A percentile compares a stretch with the other conserved stretches of the same genome.
Conservation (phyloP, 2,329 filamentous ascomycete species). For the Pseudogymnoascus sp. region DNA sequence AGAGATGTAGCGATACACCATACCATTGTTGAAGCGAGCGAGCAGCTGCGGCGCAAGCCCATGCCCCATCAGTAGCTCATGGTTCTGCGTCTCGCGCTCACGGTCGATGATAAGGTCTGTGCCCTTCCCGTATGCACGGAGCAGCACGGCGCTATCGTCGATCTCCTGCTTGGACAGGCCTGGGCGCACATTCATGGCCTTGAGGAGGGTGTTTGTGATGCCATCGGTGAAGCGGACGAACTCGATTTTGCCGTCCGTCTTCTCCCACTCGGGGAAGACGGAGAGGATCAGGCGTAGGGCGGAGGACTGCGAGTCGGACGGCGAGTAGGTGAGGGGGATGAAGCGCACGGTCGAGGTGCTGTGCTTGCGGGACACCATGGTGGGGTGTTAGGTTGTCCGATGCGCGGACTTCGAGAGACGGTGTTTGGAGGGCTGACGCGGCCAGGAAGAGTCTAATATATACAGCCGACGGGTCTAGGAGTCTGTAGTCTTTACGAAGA, state of each 20-base stretch:
- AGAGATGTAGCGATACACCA: conserved; percentile 85
- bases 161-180: conserved; percentile 68
- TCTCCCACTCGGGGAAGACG: conserved; percentile 75
- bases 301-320: conserved; percentile 66
- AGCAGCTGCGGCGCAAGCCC: conserved; percentile 79
- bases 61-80: conserved; percentile 77
- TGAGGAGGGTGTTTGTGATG: conserved; percentile 90
- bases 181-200: conserved; percentile 61
- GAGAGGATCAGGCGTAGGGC: conserved; percentile 71
- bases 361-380: conserved; percentile 10
- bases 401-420: background rate
- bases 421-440: background rate
- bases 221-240: conserved; percentile 93
- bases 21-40: conserved; percentile 89
- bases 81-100: conserved; percentile 70
- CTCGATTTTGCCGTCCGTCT: conserved; percentile 64
- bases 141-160: conserved; percentile 76
- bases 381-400: background rate
- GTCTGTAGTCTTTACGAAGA: background rate
- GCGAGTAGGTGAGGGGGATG: conserved; percentile 73
- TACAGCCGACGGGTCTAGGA: background rate
- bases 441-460: background rate
- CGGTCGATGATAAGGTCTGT: conserved; percentile 95
- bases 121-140: conserved; percentile 89
- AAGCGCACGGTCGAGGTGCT: conserved; percentile 38